Evolutionary conservation across 345 rosid species (phyloP).

Genomic region (Euphorbia tirucalli): DNA sequence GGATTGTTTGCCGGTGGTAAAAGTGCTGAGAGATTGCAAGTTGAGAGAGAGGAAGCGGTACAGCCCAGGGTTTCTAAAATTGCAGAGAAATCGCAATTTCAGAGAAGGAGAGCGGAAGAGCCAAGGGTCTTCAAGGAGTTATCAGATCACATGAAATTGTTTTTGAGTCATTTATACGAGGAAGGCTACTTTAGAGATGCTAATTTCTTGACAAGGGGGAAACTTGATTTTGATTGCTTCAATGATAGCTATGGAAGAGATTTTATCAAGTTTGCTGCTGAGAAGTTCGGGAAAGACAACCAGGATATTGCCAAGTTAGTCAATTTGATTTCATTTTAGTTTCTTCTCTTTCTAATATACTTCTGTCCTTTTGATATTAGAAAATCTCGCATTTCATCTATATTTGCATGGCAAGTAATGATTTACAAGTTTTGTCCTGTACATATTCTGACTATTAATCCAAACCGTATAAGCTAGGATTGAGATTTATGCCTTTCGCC

Average conservation of each 20-base stretch:
- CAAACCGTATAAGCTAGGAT: too few species aligned
- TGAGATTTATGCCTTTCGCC: too few species aligned
- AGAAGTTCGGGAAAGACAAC: slow-evolving; percentile 58
- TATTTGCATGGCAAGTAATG: too few species aligned
- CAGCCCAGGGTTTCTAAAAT: slow-evolving; percentile 15
- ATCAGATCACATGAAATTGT: slow-evolving; percentile 44
- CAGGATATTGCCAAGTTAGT: slow-evolving; percentile 79
- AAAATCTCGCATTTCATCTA: too few species aligned
- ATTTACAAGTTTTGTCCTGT: too few species aligned
- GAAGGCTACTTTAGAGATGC: slow-evolving; percentile 69
- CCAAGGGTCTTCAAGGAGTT: slow-evolving; percentile 46
- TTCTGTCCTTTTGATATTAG: background rate
- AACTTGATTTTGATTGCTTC: slow-evolving; percentile 48
- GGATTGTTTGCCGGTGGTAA: background rate
- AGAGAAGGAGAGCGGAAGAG: slow-evolving; percentile 12
- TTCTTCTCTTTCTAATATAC: background rate
- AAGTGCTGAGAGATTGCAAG: background rate
- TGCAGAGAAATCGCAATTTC: background rate
- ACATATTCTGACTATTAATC: too few species aligned
- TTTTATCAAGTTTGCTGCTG: slow-evolving; percentile 56
- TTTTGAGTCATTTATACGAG: slow-evolving; percentile 50
- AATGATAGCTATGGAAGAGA: slow-evolving; percentile 51
- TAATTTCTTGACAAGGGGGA: slow-evolving; percentile 44
- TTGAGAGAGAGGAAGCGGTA: slow-evolving; percentile 13
- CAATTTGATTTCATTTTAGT: background rate